phyloP scores from a whole-genome alignment of 2,329 filamentous ascomycete genomes.

The Parafenestella ontariensis region DNA sequence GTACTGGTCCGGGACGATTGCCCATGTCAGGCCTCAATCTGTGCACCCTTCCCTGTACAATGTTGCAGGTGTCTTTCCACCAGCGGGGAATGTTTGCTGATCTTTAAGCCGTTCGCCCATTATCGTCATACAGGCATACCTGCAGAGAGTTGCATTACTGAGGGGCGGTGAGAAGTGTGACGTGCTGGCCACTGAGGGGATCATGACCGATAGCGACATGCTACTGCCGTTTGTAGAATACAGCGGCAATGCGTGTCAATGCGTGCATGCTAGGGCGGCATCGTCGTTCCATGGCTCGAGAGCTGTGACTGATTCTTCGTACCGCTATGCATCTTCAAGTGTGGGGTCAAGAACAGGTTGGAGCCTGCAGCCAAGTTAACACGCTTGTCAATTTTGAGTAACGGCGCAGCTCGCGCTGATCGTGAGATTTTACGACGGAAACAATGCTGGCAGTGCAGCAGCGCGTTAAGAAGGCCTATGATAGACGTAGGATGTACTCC shows the following conservation, averaged over 20 bases:
- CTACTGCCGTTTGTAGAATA: slow-evolving; percentile 3
- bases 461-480: neutral
- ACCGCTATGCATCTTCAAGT: neutral
- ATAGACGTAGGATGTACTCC: neutral
- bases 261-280: neutral
- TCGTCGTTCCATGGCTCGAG: neutral
- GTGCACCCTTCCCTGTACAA: neutral
- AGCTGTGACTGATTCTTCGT: no score
- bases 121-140: neutral
- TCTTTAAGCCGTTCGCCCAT: neutral
- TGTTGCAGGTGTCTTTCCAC: neutral
- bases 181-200: slow-evolving; percentile 21
- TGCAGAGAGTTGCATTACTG: neutral
- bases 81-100: neutral
- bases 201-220: slow-evolving; percentile 9
- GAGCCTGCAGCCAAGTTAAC: neutral
- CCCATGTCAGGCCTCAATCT: neutral
- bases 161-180: slow-evolving; percentile 24
- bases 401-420: neutral
- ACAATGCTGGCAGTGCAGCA: neutral
- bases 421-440: neutral
- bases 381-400: neutral
- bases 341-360: neutral
- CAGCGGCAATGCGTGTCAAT: neutral
- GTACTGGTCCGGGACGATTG: neutral